Conservation (phyloP, 805 yeast species). For the Osmozyma mogii region DNA sequence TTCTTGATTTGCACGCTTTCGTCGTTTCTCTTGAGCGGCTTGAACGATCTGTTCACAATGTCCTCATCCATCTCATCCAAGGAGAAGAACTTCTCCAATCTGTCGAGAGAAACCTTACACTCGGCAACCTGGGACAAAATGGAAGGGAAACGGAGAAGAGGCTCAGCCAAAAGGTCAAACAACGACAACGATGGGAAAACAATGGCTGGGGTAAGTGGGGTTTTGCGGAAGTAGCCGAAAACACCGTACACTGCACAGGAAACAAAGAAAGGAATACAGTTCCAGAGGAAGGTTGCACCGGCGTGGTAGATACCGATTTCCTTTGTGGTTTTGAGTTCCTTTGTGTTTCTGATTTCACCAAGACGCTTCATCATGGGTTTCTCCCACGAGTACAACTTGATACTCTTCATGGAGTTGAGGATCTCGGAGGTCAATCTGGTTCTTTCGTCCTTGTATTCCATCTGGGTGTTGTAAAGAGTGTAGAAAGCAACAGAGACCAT, state of each 20-base stretch:
- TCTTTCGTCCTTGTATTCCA: slow-evolving; percentile 15
- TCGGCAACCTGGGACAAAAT: slow-evolving; percentile 22
- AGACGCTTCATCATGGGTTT: slow-evolving; percentile 16
- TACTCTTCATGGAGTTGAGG: slow-evolving; percentile 16
- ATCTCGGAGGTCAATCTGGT: slow-evolving; percentile 17
- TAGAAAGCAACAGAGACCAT: background rate
- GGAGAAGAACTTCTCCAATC: slow-evolving; percentile 25
- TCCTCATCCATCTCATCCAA: slow-evolving; percentile 27
- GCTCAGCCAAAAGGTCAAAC: slow-evolving; percentile 28
- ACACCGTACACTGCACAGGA: slow-evolving; percentile 26
- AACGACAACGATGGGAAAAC: slow-evolving; percentile 34
- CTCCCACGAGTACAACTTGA: slow-evolving; percentile 23
- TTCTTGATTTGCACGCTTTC: slow-evolving; percentile 32
- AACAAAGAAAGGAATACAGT: slow-evolving; percentile 30
- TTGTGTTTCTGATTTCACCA: slow-evolving; percentile 13
- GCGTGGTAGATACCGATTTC: slow-evolving; percentile 26
- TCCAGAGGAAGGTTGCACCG: slow-evolving; percentile 26
- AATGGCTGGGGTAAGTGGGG: slow-evolving; percentile 27
- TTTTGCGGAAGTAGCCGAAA: slow-evolving; percentile 17
- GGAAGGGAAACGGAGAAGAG: slow-evolving; percentile 26
- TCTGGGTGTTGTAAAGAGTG: slow-evolving; percentile 7
- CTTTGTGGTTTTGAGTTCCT: slow-evolving; percentile 13
- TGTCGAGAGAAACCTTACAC: slow-evolving; percentile 23
- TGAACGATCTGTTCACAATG: slow-evolving; percentile 13
- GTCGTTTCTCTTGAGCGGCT: slow-evolving; percentile 16